Conservation (phyloP, 2,329 filamentous ascomycete species). For the Pochonia chlamydosporia region DNA sequence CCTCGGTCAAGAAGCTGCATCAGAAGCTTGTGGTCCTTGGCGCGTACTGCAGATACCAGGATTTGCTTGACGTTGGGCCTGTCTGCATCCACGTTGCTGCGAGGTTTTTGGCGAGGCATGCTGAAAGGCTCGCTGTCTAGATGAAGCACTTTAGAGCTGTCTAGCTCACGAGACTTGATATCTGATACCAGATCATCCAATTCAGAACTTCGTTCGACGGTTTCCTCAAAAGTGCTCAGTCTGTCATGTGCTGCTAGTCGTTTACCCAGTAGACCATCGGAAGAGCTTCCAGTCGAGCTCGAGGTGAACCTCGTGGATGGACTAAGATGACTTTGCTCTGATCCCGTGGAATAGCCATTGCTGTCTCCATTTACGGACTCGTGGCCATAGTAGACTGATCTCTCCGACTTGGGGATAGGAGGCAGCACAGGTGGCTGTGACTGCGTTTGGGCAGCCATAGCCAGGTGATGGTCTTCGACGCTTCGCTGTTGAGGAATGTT, state of each 20-base stretch:
- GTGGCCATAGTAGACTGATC: conserved; percentile 5
- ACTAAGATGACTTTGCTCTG: conserved; percentile 8
- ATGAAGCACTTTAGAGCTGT: conserved; percentile 35
- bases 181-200: conserved; percentile 24
- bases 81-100: conserved; percentile 36
- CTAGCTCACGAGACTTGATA: conserved; percentile 32
- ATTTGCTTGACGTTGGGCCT: conserved; percentile 39
- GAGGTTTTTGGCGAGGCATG: conserved; percentile 48
- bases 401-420: conserved; percentile 6
- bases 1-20: conserved; percentile 54
- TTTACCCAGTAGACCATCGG: conserved; percentile 19
- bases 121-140: conserved; percentile 43
- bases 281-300: conserved; percentile 22
- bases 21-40: conserved; percentile 49
- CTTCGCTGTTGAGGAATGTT: conserved; percentile 6
- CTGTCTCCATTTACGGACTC: conserved; percentile 12
- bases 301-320: conserved; percentile 16
- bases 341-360: conserved; percentile 3
- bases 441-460: not conserved
- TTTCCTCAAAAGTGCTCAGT: conserved; percentile 24
- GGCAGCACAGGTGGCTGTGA: conserved; percentile 2
- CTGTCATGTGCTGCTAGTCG: conserved; percentile 16
- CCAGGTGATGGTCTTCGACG: conserved; percentile 7
- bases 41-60: conserved; percentile 48
- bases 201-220: conserved; percentile 7